phyloP scores from a whole-genome alignment of 2,329 filamentous ascomycete genomes.

The Colletotrichum abscissum region DNA sequence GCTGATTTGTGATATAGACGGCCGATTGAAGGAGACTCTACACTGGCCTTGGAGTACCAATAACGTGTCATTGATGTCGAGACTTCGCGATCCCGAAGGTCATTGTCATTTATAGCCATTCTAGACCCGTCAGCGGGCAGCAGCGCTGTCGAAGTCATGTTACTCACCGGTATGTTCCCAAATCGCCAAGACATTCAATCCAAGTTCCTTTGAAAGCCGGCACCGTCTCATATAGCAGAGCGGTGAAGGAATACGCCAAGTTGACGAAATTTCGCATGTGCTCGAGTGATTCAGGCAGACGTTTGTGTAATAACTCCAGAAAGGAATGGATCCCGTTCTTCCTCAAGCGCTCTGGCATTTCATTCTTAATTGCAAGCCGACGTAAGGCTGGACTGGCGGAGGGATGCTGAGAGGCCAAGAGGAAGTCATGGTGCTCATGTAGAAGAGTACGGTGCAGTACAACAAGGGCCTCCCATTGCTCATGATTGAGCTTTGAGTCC shows the following conservation, averaged over 20 bases:
- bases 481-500: conserved; percentile 62
- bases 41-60: conserved; percentile 88
- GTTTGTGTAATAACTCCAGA: conserved; percentile 79
- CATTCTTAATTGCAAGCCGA: conserved; percentile 80
- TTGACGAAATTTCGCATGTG: conserved; percentile 95
- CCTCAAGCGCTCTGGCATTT: conserved; percentile 96
- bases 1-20: conserved; percentile 91
- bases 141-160: neutral
- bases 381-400: conserved; percentile 76
- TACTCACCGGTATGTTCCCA: conserved; percentile 73
- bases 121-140: neutral
- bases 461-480: conserved; percentile 88
- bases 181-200: conserved; percentile 91
- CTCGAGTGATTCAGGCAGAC: conserved; percentile 80
- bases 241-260: conserved; percentile 89
- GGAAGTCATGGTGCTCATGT: conserved; percentile 87
- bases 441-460: conserved; percentile 83
- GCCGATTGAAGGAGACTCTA: conserved; percentile 79
- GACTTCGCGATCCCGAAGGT: conserved; percentile 78
- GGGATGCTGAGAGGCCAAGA: conserved; percentile 88
- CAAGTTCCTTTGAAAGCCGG: conserved; percentile 86
- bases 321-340: conserved; percentile 90
- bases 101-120: conserved; percentile 92
- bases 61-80: conserved; percentile 85
- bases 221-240: conserved; percentile 85